Base-by-base conservation (phyloP, 768 basidiomycete genomes). In the Porpolomopsis calyptriformis region DNA sequence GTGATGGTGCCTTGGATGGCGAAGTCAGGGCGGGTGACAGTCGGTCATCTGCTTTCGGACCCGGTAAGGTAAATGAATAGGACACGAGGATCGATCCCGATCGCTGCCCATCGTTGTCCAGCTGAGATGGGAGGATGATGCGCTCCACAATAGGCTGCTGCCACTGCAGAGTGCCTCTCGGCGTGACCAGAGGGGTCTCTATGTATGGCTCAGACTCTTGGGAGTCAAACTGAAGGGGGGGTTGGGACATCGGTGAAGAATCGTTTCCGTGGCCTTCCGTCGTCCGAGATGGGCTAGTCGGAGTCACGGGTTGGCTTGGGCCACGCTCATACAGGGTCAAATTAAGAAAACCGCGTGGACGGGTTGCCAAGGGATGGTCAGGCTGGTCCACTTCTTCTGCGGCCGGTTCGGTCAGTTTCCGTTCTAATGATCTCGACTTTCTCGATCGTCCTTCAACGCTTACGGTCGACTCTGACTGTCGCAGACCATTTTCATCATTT, bases 81-180 rank as follows among this genome's bases (percentile, higher is more conserved):
- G 29, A 31, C n/a, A n/a, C n/a, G n/a, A 14, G 29, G 29, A 31
- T 14, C 7, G 29, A 31, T 31, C 29, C 29, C 46, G 53, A 41
- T 36, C 64, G 67, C 24, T 57, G 64, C 12, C 60, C 14, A 18
- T 12, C 24, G 14, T 44, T 52, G 45, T 71, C 66, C 19, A 67
- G 53, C 51, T 68, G 67, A 4, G 70, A 68, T 8, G 60, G 45
- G 24, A 70, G 61, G 2, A 64, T 47, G 29, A 57, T 55, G 50
- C 59, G 57, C 49, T 66, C 58, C 18, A 54, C 46, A 23, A 64
- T 50, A 39, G 35, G 11, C n/a, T 35, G 22, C 20, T 51, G 47
- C 68, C 69, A 74, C 45, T 68, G 66, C 11, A 71, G 55, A n/a
- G 76, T 76, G 27, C 75, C 74, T 44, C 73, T 72, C 3, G 77